phyloP scores from a whole-genome alignment of 2,329 filamentous ascomycete genomes.

The Cercospora sesami region DNA sequence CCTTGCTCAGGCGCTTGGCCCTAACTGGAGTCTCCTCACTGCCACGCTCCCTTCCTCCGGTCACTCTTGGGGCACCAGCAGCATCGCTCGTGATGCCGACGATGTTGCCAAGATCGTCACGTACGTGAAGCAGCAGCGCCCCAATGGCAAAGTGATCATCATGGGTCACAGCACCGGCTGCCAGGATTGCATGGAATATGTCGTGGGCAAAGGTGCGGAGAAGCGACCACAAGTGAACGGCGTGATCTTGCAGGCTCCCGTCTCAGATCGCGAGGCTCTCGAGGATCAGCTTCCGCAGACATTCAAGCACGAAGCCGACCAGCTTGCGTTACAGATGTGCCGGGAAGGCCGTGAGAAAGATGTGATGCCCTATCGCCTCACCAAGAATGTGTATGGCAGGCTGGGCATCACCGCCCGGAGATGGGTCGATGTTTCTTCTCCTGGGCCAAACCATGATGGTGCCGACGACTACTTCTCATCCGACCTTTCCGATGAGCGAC shows the following conservation, averaged over 20 bases:
- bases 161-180: conserved; percentile 71
- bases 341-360: conserved; percentile 48
- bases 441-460: conserved; percentile 58
- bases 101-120: conserved; percentile 55
- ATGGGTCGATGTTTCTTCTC: conserved; percentile 60
- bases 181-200: conserved; percentile 67
- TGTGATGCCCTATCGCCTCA: conserved; percentile 51
- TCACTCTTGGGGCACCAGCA: conserved; percentile 56
- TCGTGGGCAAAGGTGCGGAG: conserved; percentile 39
- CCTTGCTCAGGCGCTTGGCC: conserved; percentile 51
- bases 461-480: conserved; percentile 89
- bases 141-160: conserved; percentile 58
- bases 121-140: conserved; percentile 49
- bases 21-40: conserved; percentile 54
- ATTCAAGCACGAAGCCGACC: conserved; percentile 43
- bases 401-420: conserved; percentile 57
- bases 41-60: conserved; percentile 50
- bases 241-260: conserved; percentile 75
- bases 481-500: conserved; percentile 62
- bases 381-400: conserved; percentile 35
- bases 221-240: conserved; percentile 64
- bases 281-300: conserved; percentile 48
- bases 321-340: conserved; percentile 55
- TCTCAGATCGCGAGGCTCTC: conserved; percentile 72
- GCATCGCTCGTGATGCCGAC: conserved; percentile 55